These are phyloP conservation scores for Xylogone sp. DNA, from an alignment of 2,329 filamentous ascomycete genomes.

Conservation along the genomic window DNA sequence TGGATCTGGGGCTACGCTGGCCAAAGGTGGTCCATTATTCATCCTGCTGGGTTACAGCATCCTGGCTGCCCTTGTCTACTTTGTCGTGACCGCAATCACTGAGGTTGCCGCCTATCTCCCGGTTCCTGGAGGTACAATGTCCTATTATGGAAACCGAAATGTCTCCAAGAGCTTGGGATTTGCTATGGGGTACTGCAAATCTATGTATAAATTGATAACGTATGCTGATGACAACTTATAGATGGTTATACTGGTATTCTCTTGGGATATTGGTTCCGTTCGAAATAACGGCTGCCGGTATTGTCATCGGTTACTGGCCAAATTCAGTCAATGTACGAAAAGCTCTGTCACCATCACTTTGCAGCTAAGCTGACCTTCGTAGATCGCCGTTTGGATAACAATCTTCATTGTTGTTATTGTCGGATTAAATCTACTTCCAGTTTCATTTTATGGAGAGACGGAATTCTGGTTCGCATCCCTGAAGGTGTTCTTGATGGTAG, in stretches of 20 bases:
- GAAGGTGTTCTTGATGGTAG: conserved; percentile 29
- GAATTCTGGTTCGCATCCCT: conserved; percentile 46
- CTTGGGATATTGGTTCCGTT: conserved; percentile 32
- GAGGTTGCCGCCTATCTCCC: conserved; percentile 62
- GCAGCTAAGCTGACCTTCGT: neutral
- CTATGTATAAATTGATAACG: neutral
- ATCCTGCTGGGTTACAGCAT: conserved; percentile 40
- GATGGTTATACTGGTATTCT: conserved; percentile 28
- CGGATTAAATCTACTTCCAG: conserved; percentile 38
- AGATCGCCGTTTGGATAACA: conserved; percentile 36
- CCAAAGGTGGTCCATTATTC: conserved; percentile 39
- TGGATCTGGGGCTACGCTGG: conserved; percentile 39
- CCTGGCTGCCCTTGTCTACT: conserved; percentile 39
- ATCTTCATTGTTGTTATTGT: conserved; percentile 35
- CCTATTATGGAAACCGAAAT: conserved; percentile 42
- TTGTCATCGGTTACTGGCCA: conserved; percentile 41
- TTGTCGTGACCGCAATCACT: conserved; percentile 45
- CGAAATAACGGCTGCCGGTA: conserved; percentile 37
- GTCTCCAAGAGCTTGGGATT: conserved; percentile 40
- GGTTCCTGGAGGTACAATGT: conserved; percentile 48
- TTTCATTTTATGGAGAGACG: conserved; percentile 55
- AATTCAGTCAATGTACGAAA: conserved; percentile 28
- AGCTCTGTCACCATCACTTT: neutral
- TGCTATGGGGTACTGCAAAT: conserved; percentile 35
- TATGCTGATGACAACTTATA: neutral